Conservation (phyloP, 805 yeast species). For the Barnettozyma vustinii region DNA sequence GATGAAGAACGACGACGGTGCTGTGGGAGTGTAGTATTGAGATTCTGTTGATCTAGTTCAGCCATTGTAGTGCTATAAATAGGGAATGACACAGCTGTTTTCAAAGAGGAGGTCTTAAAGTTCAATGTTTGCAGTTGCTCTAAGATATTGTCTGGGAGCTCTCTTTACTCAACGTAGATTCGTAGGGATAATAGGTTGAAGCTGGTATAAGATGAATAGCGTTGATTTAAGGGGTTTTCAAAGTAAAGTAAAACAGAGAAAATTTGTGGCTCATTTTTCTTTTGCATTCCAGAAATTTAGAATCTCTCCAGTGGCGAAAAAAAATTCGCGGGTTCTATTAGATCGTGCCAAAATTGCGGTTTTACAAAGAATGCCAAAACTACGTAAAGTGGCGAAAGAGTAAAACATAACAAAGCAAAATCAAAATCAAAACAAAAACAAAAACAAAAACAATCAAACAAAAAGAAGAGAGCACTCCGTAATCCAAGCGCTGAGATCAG, state of each 20-base stretch:
- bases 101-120: not conserved
- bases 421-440: not conserved
- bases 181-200: not conserved
- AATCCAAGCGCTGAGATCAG: not conserved
- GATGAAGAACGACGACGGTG: constrained; percentile 78
- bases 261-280: not conserved
- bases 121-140: not conserved
- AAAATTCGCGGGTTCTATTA: too few relatives aligned
- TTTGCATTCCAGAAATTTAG: not conserved
- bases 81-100: not conserved
- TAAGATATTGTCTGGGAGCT: not conserved
- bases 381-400: not conserved
- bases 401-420: not conserved
- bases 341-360: not conserved
- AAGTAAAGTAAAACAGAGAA: not conserved
- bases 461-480: not conserved
- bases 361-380: not conserved
- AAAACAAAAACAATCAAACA: not conserved
- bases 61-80: constrained; percentile 13
- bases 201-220: not conserved
- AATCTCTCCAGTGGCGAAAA: too few relatives aligned
- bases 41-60: constrained; percentile 8
- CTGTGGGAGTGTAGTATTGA: not conserved
- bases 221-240: not conserved
- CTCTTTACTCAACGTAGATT: not conserved